A percentile compares a stretch with the other conserved stretches of the same genome.
These are phyloP conservation scores for Typha latifolia DNA, from an alignment of 176 grass and related monocot genomes.

Conservation along the genomic window DNA sequence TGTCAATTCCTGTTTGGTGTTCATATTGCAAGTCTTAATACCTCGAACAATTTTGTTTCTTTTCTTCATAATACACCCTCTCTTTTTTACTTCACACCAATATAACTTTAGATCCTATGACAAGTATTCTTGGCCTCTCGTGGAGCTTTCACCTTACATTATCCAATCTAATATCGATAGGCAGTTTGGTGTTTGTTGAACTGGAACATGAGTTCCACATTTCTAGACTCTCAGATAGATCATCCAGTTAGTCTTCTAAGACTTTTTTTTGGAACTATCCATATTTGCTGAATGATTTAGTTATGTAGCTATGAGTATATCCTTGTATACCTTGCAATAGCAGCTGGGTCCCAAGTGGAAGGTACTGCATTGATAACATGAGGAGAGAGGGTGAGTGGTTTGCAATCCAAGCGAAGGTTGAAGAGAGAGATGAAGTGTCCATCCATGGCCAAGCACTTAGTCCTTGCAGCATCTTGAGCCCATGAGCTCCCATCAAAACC, in stretches of 20 bases:
- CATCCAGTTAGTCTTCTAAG: no score
- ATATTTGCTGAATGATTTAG: background rate
- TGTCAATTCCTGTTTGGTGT: background rate
- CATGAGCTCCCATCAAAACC: conserved; percentile 48
- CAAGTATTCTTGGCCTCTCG: no score
- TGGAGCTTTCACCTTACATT: no score
- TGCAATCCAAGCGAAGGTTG: conserved; percentile 53
- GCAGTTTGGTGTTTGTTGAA: no score
- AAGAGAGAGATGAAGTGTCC: conserved; percentile 95
- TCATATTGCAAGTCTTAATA: background rate
- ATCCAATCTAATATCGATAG: no score
- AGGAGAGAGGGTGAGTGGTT: conserved; percentile 33
- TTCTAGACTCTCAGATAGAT: no score
- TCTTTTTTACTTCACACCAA: no score
- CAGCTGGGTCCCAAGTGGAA: conserved; percentile 42
- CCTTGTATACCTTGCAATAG: conserved; percentile 50
- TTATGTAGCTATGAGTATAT: background rate
- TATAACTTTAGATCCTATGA: no score
- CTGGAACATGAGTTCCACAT: no score
- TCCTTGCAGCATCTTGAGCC: conserved; percentile 49
- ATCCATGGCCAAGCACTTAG: conserved; percentile 70
- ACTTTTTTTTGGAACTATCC: no score
- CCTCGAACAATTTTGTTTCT: background rate
- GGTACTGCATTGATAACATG: conserved; percentile 49
- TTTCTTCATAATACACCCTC: no score